A percentile compares a stretch with the other conserved stretches of the same genome.
phyloP scores from a whole-genome alignment of 768 basidiomycete species.

The Amanita muscaria region DNA sequence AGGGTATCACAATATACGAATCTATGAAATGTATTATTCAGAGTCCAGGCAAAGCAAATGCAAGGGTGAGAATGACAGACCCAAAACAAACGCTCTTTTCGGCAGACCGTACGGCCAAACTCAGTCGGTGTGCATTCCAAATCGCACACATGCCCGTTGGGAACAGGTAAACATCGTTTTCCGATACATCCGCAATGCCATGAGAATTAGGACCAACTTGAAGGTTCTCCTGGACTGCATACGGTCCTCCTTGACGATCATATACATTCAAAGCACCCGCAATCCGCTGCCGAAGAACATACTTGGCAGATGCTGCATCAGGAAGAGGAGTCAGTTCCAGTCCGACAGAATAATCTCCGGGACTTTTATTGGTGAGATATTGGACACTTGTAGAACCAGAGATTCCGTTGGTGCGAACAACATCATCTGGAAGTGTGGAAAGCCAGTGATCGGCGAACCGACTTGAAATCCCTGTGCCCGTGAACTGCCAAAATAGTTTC shows the following conservation, averaged over 20 bases:
- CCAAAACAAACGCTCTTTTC: slow-evolving; percentile 93
- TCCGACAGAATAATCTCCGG: slow-evolving; percentile 63
- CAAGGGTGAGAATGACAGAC: slow-evolving; percentile 53
- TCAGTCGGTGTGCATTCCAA: slow-evolving; percentile 80
- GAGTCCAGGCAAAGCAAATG: background rate
- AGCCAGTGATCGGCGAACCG: slow-evolving; percentile 83
- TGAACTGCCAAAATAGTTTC: slow-evolving; percentile 95
- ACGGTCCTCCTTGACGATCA: slow-evolving; percentile 24
- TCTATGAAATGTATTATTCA: slow-evolving; percentile 28
- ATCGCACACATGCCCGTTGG: slow-evolving; percentile 92
- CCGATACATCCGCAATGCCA: slow-evolving; percentile 60
- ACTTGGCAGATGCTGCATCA: slow-evolving; percentile 73
- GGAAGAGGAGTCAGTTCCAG: slow-evolving; percentile 73
- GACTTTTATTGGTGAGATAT: slow-evolving; percentile 32
- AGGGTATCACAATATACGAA: slow-evolving; percentile 95
- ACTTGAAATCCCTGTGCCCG: slow-evolving; percentile 83
- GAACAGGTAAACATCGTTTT: slow-evolving; percentile 85
- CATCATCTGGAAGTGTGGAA: slow-evolving; percentile 45
- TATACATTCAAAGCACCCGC: slow-evolving; percentile 67
- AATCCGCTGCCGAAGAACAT: slow-evolving; percentile 78
- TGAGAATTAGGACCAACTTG: slow-evolving; percentile 55
- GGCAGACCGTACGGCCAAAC: slow-evolving; percentile 37
- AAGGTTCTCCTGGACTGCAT: slow-evolving; percentile 36
- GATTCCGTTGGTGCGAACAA: slow-evolving; percentile 13
- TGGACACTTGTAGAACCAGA: slow-evolving; percentile 15